Percentiles rank a stretch among this genome's conserved stretches.
Evolutionary conservation across 306 rosid genomes (phyloP).

Genomic region (Coriaria nepalensis): DNA sequence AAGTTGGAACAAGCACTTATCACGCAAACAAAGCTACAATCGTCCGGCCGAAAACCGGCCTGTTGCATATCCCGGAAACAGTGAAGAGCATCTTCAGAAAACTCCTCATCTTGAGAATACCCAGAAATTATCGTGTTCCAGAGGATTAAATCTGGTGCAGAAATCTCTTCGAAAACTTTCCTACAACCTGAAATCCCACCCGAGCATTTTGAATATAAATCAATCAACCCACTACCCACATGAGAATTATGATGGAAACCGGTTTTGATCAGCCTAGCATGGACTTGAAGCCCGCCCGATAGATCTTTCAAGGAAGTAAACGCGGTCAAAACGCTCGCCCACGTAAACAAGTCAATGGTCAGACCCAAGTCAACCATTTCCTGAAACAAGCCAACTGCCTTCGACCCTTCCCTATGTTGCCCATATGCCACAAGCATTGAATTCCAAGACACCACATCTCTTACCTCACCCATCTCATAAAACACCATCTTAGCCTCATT

Average conservation of each 20-base stretch:
- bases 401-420: constrained; percentile 48
- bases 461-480: constrained; percentile 32
- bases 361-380: constrained; percentile 47
- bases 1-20: constrained; percentile 69
- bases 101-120: constrained; percentile 49
- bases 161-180: constrained; percentile 61
- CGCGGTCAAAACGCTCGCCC: constrained; percentile 76
- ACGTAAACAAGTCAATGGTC: constrained; percentile 59
- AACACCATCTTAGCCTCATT: constrained; percentile 28
- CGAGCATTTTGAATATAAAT: constrained; percentile 67
- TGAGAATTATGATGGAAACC: constrained; percentile 68
- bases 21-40: constrained; percentile 61
- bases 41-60: constrained; percentile 47
- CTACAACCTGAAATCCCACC: constrained; percentile 45
- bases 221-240: constrained; percentile 75
- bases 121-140: constrained; percentile 90
- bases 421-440: constrained; percentile 62
- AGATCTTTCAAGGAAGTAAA: constrained; percentile 53
- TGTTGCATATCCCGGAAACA: constrained; percentile 50
- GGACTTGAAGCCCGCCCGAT: constrained; percentile 63
- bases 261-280: constrained; percentile 59
- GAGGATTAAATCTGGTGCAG: constrained; percentile 58
- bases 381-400: constrained; percentile 45
- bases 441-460: constrained; percentile 76
- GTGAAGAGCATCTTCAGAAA: constrained; percentile 50